phyloP scores from a whole-genome alignment of 2,329 filamentous ascomycete species.

The Xylariaceae sp. region DNA sequence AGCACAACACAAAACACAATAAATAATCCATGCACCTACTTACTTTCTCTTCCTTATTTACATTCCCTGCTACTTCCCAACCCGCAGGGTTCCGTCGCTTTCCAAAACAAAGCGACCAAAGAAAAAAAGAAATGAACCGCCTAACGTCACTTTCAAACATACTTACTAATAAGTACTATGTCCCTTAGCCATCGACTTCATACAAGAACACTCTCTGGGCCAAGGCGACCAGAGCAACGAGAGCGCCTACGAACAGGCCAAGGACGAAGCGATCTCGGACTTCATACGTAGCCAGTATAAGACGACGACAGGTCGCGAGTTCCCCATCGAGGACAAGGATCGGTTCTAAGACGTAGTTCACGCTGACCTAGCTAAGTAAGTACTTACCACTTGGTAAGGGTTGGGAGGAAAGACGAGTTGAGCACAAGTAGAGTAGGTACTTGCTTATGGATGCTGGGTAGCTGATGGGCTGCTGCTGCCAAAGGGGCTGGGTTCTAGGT shows the following conservation, averaged over 20 bases:
- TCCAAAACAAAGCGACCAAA: too few species aligned
- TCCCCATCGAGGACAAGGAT: constrained; percentile 67
- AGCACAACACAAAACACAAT: too few species aligned
- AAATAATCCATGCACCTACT: background rate
- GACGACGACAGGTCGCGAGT: constrained; percentile 58
- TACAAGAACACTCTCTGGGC: constrained; percentile 70
- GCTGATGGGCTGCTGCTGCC: too few species aligned
- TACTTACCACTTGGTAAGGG: background rate
- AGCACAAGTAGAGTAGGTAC: too few species aligned
- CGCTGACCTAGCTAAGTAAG: background rate
- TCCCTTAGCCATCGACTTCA: constrained; percentile 63
- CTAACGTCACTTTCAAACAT: too few species aligned
- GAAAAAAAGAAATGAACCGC: too few species aligned
- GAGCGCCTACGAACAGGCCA: constrained; percentile 70
- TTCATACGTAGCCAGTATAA: constrained; percentile 69
- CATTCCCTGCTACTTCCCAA: too few species aligned
- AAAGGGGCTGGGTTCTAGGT: too few species aligned
- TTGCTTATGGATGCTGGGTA: too few species aligned
- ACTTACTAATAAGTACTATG: constrained; percentile 1
- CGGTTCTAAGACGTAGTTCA: constrained; percentile 22
- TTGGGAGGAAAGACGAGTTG: background rate
- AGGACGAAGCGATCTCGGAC: constrained; percentile 74
- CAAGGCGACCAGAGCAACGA: constrained; percentile 68
- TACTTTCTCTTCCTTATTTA: background rate
- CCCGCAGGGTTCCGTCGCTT: too few species aligned